Conservation (phyloP, 257 asterid species). For the Striga asiatica region DNA sequence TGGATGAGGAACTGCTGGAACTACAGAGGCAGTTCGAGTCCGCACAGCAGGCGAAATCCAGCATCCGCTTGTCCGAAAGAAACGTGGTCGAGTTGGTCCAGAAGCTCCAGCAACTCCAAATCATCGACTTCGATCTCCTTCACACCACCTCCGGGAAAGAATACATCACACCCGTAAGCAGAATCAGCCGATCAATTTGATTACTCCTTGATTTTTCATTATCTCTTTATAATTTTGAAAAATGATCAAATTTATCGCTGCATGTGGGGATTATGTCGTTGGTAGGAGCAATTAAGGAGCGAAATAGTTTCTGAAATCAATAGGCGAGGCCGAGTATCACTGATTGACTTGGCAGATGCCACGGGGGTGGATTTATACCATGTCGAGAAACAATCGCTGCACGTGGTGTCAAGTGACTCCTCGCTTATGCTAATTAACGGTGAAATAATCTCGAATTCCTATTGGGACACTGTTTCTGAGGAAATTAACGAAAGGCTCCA, state of each 20-base stretch:
- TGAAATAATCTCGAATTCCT: conserved; percentile 65
- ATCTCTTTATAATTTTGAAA: background rate
- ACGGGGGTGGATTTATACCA: conserved; percentile 77
- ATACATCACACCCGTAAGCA: conserved; percentile 81
- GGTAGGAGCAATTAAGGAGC: conserved; percentile 80
- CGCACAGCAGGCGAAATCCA: conserved; percentile 94
- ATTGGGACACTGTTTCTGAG: conserved; percentile 84
- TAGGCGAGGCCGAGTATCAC: conserved; percentile 62
- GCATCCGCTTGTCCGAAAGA: conserved; percentile 81
- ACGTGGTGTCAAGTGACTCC: conserved; percentile 53
- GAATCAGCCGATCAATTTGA: background rate
- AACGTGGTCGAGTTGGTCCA: conserved; percentile 96
- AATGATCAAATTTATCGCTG: conserved; percentile 11
- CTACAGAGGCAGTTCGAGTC: conserved; percentile 85
- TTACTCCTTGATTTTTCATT: background rate
- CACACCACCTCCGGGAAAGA: conserved; percentile 91
- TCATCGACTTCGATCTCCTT: conserved; percentile 92
- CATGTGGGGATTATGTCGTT: conserved; percentile 17
- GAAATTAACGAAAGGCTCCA: conserved; percentile 93
- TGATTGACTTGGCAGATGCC: conserved; percentile 76
- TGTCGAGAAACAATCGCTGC: conserved; percentile 75
- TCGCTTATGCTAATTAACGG: conserved; percentile 80
- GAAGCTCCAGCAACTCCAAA: conserved; percentile 71
- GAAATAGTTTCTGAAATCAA: conserved; percentile 53
- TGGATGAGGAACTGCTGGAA: conserved; percentile 91